Conservation (phyloP, 2,329 filamentous ascomycete genomes). For the Fusarium citri region DNA sequence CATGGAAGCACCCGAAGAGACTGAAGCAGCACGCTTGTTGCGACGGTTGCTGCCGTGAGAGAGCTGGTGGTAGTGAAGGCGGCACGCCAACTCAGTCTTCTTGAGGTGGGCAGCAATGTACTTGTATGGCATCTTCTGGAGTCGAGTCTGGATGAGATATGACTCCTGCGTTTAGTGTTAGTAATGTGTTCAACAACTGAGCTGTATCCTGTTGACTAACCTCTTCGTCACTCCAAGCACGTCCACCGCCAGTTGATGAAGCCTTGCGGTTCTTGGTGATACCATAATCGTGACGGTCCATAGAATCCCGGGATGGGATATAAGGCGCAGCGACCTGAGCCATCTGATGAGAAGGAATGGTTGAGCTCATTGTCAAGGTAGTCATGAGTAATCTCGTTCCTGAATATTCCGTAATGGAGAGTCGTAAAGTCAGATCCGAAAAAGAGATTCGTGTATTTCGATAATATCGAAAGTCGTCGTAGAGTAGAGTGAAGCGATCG, state of each 20-base stretch:
- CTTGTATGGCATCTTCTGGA: conserved; percentile 92
- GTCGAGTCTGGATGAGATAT: conserved; percentile 84
- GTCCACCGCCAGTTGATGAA: conserved; percentile 77
- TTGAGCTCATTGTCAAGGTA: conserved; percentile 34
- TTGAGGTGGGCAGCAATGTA: conserved; percentile 87
- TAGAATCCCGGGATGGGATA: conserved; percentile 63
- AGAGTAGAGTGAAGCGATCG: conserved; percentile 32
- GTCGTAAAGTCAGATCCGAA: conserved; percentile 3
- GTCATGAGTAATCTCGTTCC: conserved; percentile 31
- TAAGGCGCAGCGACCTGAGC: conserved; percentile 59
- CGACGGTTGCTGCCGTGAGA: conserved; percentile 84
- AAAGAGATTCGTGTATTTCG: conserved; percentile 33
- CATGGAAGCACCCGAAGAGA: conserved; percentile 69
- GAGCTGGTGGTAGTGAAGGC: conserved; percentile 87
- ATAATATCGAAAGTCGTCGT: conserved; percentile 36
- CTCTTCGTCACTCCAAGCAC: conserved; percentile 89
- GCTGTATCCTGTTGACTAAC: conserved; percentile 56
- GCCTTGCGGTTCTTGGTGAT: conserved; percentile 75
- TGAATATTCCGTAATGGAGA: conserved; percentile 37
- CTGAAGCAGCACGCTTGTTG: conserved; percentile 80
- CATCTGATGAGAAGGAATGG: conserved; percentile 65
- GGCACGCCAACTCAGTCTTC: conserved; percentile 89
- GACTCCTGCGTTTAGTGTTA: conserved; percentile 69
- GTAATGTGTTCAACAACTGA: conserved; percentile 3
- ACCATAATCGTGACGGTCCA: conserved; percentile 69